Conservation (phyloP, 306 rosid genomes). For the Ceratonia siliqua region DNA sequence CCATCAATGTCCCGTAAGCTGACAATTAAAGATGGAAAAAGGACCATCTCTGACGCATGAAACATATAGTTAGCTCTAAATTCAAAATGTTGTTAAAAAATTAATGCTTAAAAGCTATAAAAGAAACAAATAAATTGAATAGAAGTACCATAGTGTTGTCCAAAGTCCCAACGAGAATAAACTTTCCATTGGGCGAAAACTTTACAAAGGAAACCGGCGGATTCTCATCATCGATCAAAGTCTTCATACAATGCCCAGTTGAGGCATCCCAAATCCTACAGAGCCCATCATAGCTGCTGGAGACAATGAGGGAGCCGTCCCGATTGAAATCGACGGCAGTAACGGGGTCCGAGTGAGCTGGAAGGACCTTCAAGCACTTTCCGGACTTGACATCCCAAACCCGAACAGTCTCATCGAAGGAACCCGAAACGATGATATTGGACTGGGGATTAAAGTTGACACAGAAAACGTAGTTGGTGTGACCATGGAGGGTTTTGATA, state of each 20-base stretch:
- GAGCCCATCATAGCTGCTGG: constrained; percentile 94
- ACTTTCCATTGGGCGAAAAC: constrained; percentile 87
- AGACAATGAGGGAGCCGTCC: constrained; percentile 86
- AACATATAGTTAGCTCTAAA: background rate
- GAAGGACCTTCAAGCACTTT: constrained; percentile 83
- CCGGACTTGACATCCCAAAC: constrained; percentile 93
- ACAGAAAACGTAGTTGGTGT: constrained; percentile 90
- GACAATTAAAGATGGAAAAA: background rate
- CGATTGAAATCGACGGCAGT: constrained; percentile 93
- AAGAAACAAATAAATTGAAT: background rate
- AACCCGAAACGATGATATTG: constrained; percentile 88
- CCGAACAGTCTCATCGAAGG: constrained; percentile 94
- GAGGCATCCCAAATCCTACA: constrained; percentile 90
- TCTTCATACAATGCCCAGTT: constrained; percentile 93
- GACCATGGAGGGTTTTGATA: constrained; percentile 80
- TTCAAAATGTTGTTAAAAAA: background rate
- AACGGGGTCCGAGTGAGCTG: constrained; percentile 95
- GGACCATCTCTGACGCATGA: background rate
- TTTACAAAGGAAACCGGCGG: constrained; percentile 94
- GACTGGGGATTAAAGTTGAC: constrained; percentile 90
- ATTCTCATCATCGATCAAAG: constrained; percentile 88
- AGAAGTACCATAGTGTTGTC: constrained; percentile 75
- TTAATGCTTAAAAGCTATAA: background rate
- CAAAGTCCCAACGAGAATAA: constrained; percentile 90
- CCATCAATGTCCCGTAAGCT: background rate